Conservation (phyloP, 2,329 filamentous ascomycete species). For the Neocatenulostroma microsporum region DNA sequence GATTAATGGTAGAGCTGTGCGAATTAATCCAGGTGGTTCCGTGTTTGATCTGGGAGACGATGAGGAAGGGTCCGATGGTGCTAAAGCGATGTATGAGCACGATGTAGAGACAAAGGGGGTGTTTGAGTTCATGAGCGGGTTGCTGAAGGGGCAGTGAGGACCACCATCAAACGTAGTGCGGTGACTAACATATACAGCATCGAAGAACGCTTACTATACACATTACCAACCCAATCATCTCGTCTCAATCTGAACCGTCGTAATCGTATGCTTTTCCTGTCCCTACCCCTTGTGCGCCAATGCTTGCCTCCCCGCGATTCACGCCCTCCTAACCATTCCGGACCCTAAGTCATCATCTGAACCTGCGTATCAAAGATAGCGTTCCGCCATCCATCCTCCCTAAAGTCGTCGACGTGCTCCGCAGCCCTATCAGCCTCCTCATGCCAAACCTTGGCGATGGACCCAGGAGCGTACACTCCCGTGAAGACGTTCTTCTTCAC, state of each 20-base stretch:
- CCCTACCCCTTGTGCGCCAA: too few relatives aligned
- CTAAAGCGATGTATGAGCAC: slow-evolving; percentile 6
- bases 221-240: too few relatives aligned
- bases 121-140: neutral
- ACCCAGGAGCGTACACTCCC: slow-evolving; percentile 80
- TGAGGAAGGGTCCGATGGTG: slow-evolving; percentile 4
- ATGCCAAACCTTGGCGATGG: slow-evolving; percentile 82
- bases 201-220: too few relatives aligned
- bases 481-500: slow-evolving; percentile 58
- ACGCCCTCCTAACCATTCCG: too few relatives aligned
- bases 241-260: too few relatives aligned
- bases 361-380: slow-evolving; percentile 58
- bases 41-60: slow-evolving; percentile 10
- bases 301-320: too few relatives aligned
- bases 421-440: slow-evolving; percentile 63
- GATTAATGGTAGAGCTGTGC: slow-evolving; percentile 7
- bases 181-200: too few relatives aligned
- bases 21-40: slow-evolving; percentile 9
- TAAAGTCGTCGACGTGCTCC: slow-evolving; percentile 67
- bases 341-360: slow-evolving; percentile 19
- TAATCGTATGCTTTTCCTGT: too few relatives aligned
- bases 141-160: too few relatives aligned
- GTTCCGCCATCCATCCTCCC: slow-evolving; percentile 70
- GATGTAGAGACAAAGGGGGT: slow-evolving; percentile 7
- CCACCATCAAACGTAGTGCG: too few relatives aligned